A percentile compares a stretch with the other conserved stretches of the same genome.
Evolutionary conservation across 1,284 basidiomycete genomes (phyloP).

Genomic region (Ganoderma boninense): DNA sequence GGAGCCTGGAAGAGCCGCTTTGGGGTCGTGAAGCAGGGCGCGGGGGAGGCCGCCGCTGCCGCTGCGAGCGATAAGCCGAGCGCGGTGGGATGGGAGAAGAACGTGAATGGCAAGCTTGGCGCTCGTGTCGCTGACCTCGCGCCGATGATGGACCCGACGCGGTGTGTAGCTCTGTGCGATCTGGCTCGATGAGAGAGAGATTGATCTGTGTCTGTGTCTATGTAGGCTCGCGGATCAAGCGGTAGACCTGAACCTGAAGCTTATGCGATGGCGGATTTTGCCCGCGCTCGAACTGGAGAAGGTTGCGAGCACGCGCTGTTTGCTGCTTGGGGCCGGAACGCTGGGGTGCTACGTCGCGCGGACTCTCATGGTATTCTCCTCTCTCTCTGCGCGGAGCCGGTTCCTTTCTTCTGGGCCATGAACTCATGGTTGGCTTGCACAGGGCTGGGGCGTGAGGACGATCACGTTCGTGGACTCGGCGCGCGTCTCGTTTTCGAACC

Average conservation of each 20-base stretch:
- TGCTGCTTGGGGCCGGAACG: slow-evolving; percentile 95
- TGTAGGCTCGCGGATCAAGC: slow-evolving; percentile 91
- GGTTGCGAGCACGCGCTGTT: slow-evolving; percentile 81
- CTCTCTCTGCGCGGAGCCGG: not conserved
- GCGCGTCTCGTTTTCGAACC: slow-evolving; percentile 95
- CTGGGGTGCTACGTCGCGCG: slow-evolving; percentile 96
- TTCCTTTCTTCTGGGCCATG: not conserved
- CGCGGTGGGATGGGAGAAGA: slow-evolving; percentile 97
- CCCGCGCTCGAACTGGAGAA: slow-evolving; percentile 91
- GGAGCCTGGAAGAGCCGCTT: slow-evolving; percentile 68
- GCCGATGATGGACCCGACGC: slow-evolving; percentile 93
- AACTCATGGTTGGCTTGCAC: not conserved
- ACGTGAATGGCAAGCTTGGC: slow-evolving; percentile 83
- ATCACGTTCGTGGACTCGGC: slow-evolving; percentile 95
- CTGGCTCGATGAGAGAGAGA: not conserved
- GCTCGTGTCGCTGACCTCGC: slow-evolving; percentile 93
- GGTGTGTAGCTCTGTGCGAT: slow-evolving; percentile 47
- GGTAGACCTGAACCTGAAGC: slow-evolving; percentile 95
- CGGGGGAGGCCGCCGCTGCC: slow-evolving; percentile 18
- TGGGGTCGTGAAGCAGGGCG: slow-evolving; percentile 55
- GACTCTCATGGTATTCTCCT: slow-evolving; percentile 79
- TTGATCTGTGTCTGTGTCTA: not conserved
- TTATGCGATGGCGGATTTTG: slow-evolving; percentile 98
- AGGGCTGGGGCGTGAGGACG: slow-evolving; percentile 95
- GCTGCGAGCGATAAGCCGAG: slow-evolving; percentile 46